A percentile compares a stretch with the other conserved stretches of the same genome.
Conservation (phyloP, 768 basidiomycete species). For the Boletus tomentosulus region DNA sequence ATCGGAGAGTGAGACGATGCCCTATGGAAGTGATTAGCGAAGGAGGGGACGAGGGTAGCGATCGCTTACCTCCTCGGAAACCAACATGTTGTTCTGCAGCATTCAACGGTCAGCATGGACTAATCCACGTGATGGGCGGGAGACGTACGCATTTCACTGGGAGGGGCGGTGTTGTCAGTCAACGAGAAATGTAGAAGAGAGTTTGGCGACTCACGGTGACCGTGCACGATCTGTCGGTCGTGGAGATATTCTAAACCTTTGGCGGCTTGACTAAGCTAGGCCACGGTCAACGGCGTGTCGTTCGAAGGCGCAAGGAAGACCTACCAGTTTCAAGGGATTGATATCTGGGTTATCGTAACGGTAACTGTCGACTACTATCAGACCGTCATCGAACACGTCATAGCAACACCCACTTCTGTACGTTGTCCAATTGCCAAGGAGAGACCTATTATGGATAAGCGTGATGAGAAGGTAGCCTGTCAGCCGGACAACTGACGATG, state of each 20-base stretch:
- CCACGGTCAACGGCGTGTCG: neutral
- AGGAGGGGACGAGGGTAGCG: neutral
- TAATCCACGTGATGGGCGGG: neutral
- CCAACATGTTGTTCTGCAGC: conserved; percentile 53
- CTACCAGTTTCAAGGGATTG: conserved; percentile 43
- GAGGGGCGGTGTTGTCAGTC: neutral
- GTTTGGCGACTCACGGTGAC: conserved; percentile 46
- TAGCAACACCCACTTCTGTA: conserved; percentile 39
- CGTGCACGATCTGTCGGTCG: conserved; percentile 48
- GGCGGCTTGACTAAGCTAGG: conserved; percentile 50
- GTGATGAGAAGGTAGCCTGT: neutral
- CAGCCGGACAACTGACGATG: conserved; percentile 32
- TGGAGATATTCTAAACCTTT: conserved; percentile 58
- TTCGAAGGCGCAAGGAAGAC: neutral
- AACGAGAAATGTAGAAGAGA: neutral
- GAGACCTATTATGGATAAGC: conserved; percentile 41
- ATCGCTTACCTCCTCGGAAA: conserved; percentile 42
- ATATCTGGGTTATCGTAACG: conserved; percentile 32
- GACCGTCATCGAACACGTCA: neutral
- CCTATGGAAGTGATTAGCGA: conserved; percentile 30
- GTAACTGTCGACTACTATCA: conserved; percentile 34
- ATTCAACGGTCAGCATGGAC: neutral
- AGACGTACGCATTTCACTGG: conserved; percentile 58
- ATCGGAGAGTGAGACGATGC: conserved; percentile 54
- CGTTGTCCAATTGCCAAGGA: conserved; percentile 59